These are phyloP conservation scores for Cucumis hystrix DNA, from an alignment of 306 rosid genomes.

Conservation along the genomic window DNA sequence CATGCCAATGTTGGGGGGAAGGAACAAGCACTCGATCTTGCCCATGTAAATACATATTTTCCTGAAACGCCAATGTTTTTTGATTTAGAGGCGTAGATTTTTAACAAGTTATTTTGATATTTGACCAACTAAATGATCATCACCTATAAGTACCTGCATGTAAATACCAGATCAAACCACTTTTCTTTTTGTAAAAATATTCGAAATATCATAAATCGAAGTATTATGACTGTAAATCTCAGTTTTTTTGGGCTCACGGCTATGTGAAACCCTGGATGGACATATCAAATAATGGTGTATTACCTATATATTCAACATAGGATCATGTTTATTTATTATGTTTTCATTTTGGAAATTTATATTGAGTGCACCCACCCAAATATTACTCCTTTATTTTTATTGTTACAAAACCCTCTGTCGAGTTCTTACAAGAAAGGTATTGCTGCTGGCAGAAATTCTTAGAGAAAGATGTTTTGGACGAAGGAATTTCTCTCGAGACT, in stretches of 20 bases:
- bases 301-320: not conserved
- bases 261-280: not conserved
- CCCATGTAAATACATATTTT: conserved; percentile 36
- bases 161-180: not conserved
- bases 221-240: not conserved
- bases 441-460: conserved; percentile 61
- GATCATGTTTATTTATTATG: not conserved
- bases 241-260: not conserved
- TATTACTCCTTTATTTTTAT: no score
- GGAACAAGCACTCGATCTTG: conserved; percentile 72
- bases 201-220: not conserved
- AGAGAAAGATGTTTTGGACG: conserved; percentile 52
- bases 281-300: not conserved
- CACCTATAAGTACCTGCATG: not conserved
- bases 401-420: conserved; percentile 43
- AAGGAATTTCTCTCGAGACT: conserved; percentile 48
- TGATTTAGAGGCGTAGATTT: not conserved
- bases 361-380: no score
- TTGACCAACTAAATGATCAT: not conserved
- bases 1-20: conserved; percentile 60
- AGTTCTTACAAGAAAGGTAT: not conserved
- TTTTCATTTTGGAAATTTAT: no score
- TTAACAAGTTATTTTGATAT: not conserved
- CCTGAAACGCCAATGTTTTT: not conserved
- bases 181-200: not conserved